phyloP scores from a whole-genome alignment of 257 asterid species.

The Solanum corneliomulleri region DNA sequence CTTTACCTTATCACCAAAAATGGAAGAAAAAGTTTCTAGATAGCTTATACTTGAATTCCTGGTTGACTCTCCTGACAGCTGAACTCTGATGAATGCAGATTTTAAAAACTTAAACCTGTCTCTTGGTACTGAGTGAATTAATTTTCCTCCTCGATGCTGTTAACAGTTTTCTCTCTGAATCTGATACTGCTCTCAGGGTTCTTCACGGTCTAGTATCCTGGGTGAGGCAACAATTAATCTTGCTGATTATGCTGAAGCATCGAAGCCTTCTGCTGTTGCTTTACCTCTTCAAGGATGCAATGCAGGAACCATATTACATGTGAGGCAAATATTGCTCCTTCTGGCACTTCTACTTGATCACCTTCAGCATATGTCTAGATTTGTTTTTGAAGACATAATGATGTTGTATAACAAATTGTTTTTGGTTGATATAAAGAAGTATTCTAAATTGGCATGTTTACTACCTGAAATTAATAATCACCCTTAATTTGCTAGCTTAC shows the following conservation, averaged over 20 bases:
- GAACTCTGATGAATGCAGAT: not conserved
- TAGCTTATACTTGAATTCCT: not conserved
- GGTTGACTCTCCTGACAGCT: not conserved
- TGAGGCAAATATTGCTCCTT: slow-evolving; percentile 18
- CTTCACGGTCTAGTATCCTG: slow-evolving; percentile 85
- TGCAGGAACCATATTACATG: slow-evolving; percentile 79
- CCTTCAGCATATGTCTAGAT: not conserved
- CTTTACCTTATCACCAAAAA: not conserved
- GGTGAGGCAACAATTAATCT: slow-evolving; percentile 90
- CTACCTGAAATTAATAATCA: not conserved
- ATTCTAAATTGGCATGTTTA: not conserved
- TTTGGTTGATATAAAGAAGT: not conserved
- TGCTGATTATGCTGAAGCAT: slow-evolving; percentile 83
- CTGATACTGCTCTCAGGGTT: slow-evolving; percentile 48
- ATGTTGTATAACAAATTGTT: not conserved
- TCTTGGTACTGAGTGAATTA: not conserved
- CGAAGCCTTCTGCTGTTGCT: slow-evolving; percentile 62
- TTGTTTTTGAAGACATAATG: not conserved
- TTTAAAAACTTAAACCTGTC: not conserved
- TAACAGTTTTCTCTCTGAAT: not conserved
- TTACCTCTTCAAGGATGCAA: slow-evolving; percentile 82
- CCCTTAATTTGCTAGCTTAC: not conserved
- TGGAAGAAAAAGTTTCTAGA: not conserved
- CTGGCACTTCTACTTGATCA: not conserved
- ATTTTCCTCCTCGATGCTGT: not conserved